Base-by-base conservation (phyloP, 176 grass and related monocot species). In the Ensete ventricosum region DNA sequence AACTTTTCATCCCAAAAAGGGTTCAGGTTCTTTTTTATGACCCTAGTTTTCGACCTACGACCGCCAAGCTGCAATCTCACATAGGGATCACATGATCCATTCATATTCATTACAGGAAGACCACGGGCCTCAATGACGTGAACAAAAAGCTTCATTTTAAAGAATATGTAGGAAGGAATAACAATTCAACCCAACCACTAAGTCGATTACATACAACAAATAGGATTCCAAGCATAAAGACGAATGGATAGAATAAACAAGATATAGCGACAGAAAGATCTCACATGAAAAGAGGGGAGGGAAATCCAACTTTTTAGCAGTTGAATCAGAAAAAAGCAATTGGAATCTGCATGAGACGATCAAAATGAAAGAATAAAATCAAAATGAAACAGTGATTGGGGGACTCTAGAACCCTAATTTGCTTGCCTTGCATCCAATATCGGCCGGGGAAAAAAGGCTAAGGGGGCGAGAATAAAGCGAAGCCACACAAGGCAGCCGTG, bases 1-100 rank as follows among this genome's bases (percentile, higher is more conserved):
- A 93, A 93, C 63, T 98, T 89, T 80, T 98, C 88, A 73, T 98
- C 88, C 94, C 94, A 98, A 23, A 72, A n/a, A 29, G 94, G 94
- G 81, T 91, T 98, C 84, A 93, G 75, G 62, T 84, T 87, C 94
- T 86, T 90, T 82, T 91, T 90, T 55, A 98, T 60, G 52, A 89
- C 88, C 79, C 83, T 98, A 11, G 90, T 93, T 78, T 85, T 98
- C 65, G 74, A 88, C 78, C 88, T 83, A 67, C 83, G 88, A 62
- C 82, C 91, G 53, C 94, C 94, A 1, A 98, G 80, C 71, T 93
- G 90, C 57, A 98, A 57, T 76, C 79, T 86, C 55, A 98, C 94
- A 21, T 87, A 98, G 11, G 94, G 88, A 51, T 98, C 90, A 52
- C 88, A 93, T 64, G 80, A 85, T 3, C 94, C 94, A 82, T 88